Evolutionary conservation across 1,284 basidiomycete genomes (phyloP).

Genomic region (Sanguinoderma infundibulare): DNA sequence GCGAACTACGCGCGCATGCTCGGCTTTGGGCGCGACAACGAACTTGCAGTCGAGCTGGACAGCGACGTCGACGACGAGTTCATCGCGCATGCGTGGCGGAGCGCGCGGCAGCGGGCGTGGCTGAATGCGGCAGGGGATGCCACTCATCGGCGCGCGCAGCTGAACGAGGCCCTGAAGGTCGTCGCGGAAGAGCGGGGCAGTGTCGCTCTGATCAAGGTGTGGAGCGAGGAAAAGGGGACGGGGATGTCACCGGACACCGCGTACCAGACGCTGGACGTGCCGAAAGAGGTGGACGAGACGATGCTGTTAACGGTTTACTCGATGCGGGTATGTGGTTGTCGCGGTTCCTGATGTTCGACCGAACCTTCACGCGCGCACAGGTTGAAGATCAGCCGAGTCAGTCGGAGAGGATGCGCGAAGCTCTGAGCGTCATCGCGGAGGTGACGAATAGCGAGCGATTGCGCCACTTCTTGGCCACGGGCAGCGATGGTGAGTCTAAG

Average conservation of each 20-base stretch:
- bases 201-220: slow-evolving; percentile 48
- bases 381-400: slow-evolving; percentile 72
- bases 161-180: slow-evolving; percentile 68
- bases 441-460: slow-evolving; percentile 75
- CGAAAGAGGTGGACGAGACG: slow-evolving; percentile 71
- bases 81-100: slow-evolving; percentile 69
- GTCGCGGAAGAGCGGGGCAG: slow-evolving; percentile 66
- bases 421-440: slow-evolving; percentile 71
- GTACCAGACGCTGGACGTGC: slow-evolving; percentile 74
- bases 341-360: slow-evolving; percentile 4
- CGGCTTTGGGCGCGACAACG: slow-evolving; percentile 67
- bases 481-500: slow-evolving; percentile 67
- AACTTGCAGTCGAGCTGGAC: slow-evolving; percentile 65
- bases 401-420: slow-evolving; percentile 67
- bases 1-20: slow-evolving; percentile 41
- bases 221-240: slow-evolving; percentile 57
- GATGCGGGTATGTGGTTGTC: slow-evolving; percentile 64
- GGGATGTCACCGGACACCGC: slow-evolving; percentile 76
- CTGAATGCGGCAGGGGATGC: slow-evolving; percentile 49
- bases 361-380: slow-evolving; percentile 40
- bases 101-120: slow-evolving; percentile 66
- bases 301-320: slow-evolving; percentile 77
- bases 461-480: slow-evolving; percentile 65
- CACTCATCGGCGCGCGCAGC: slow-evolving; percentile 45
- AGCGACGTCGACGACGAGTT: slow-evolving; percentile 72